Percentiles rank a stretch among this genome's conserved stretches.
phyloP scores from a whole-genome alignment of 1,139 yeast species.

The Candida sanyaensis region DNA sequence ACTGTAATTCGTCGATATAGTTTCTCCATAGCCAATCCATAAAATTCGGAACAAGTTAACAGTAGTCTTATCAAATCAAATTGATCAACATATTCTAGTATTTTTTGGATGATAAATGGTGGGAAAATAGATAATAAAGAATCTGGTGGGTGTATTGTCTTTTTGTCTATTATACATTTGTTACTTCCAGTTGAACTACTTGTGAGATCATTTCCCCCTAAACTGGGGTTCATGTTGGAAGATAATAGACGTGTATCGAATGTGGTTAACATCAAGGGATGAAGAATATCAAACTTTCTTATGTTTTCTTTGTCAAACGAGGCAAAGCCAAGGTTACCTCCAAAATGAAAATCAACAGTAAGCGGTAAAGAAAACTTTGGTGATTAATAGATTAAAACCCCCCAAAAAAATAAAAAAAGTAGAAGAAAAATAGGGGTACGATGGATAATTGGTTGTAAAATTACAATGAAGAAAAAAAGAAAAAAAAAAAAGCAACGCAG shows the following conservation, averaged over 20 bases:
- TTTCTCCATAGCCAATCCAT: constrained; percentile 25
- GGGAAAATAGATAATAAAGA: constrained; percentile 11
- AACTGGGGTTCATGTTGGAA: neutral
- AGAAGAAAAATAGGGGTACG: constrained; percentile 1
- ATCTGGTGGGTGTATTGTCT: constrained; percentile 9
- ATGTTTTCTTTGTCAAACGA: too few species aligned
- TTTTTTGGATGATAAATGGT: constrained; percentile 11
- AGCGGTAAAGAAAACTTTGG: neutral
- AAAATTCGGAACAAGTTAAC: constrained; percentile 25
- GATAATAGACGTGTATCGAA: neutral
- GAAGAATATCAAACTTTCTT: neutral
- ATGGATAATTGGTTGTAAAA: constrained; percentile 1
- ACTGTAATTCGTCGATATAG: constrained; percentile 36
- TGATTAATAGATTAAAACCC: neutral
- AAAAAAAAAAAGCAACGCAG: neutral
- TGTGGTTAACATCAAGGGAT: neutral
- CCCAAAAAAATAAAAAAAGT: too few species aligned
- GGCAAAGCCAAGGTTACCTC: too few species aligned
- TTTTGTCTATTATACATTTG: neutral
- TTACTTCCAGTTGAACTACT: neutral
- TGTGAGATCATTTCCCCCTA: neutral
- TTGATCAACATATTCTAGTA: constrained; percentile 29
- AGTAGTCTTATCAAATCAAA: constrained; percentile 31
- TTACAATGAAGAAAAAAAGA: neutral
- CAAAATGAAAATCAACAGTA: neutral